Evolutionary conservation across 805 yeast species (phyloP), one percentile per base, ranked within the genome.

Genomic region (Komagataella kurtzmanii): DNA sequence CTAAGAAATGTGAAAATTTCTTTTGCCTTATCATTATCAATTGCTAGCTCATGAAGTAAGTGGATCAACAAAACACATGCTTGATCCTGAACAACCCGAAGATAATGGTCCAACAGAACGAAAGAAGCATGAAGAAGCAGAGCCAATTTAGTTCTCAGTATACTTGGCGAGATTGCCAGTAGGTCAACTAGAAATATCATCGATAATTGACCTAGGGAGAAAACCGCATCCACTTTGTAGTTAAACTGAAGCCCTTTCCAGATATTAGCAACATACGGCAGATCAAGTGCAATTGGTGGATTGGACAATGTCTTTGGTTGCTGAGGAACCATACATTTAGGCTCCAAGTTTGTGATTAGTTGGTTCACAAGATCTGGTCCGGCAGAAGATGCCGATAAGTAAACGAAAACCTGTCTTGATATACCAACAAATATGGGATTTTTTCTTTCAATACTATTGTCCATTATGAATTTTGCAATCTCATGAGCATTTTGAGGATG

Each of bases 181-280:
- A 91, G 66, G 61, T 93, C 97, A 1, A 88, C 95, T 52, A 93
- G 67, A 56, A 90, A 83, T 0, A 93, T 82, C 64, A 88, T 75
- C 0, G 97, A 88, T 40, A 93, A 65, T 61, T 93, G 98, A 3
- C 97, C 93, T 50, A 81, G 71, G 0, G 97, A 89, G 56, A 93
- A 85, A 1, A 89, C 80, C 0, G 90, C 81, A 55, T 83, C 91
- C 59, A 81, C 76, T 56, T 55, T 6, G 56, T 53, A 5, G 46
- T 71, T 73, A 17, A 74, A 71, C 10, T 80, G 74, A n/a, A 86
- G 63, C 6, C 72, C 65, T 17, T 71, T 70, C 65, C 82, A 73
- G 17, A 89, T 69, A 59, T 88, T 77, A 0, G 96, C 95, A 54
- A 86, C 75, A 61, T 88, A 89, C 0, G 95, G 95, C 53, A 81